These are phyloP conservation scores for Allomyces javanicus DNA, from an alignment of 192 early-diverging fungal genomes.

Conservation along the genomic window DNA sequence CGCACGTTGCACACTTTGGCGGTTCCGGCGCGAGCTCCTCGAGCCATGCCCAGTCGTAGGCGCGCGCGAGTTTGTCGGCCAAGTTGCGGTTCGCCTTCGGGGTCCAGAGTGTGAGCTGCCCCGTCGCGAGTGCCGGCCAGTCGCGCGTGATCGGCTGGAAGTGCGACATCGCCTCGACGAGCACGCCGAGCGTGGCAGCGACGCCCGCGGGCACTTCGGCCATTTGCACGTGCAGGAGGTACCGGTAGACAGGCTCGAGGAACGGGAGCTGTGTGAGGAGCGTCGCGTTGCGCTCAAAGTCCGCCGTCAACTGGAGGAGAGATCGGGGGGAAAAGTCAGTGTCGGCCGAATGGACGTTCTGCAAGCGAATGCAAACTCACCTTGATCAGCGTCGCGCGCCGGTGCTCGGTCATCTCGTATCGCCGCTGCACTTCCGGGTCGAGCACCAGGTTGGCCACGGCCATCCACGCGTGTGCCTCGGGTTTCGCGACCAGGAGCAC, in stretches of 20 bases:
- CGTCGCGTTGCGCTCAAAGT: background rate
- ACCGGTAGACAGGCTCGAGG: background rate
- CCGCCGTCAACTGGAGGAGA: background rate
- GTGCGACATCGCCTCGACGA: background rate
- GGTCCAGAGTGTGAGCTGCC: background rate
- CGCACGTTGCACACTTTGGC: background rate
- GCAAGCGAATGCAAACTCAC: background rate
- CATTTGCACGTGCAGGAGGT: background rate
- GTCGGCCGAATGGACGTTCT: too few species aligned
- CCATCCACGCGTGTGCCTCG: background rate
- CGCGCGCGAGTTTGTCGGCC: background rate
- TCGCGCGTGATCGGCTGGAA: background rate
- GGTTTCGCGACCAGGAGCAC: background rate
- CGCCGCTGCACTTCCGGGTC: background rate
- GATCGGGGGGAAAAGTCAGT: too few species aligned
- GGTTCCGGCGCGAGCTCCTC: background rate
- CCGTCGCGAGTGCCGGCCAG: background rate
- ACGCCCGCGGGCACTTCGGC: background rate
- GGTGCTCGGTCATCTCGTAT: background rate
- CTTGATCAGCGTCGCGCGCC: background rate
- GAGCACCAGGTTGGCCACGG: background rate
- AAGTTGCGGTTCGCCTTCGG: background rate
- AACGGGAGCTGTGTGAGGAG: background rate
- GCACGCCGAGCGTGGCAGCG: background rate
- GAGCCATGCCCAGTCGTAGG: background rate